phyloP scores from a whole-genome alignment of 257 asterid genomes.

The Dorcoceras hygrometricum region DNA sequence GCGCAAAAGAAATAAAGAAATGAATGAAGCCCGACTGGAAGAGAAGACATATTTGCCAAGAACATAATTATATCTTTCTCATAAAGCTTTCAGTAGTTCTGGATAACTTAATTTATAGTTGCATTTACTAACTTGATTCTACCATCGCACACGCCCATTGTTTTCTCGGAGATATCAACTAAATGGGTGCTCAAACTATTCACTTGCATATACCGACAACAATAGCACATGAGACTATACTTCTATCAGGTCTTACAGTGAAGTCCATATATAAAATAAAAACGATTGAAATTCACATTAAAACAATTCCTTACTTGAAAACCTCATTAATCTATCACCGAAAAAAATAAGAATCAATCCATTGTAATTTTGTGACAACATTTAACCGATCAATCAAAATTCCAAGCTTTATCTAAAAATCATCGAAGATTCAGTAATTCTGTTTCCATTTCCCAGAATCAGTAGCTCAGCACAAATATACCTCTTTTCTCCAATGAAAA shows the following conservation, averaged over 20 bases:
- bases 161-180: not conserved
- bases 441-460: not conserved
- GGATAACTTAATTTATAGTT: not conserved
- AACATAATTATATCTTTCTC: not conserved
- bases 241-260: not conserved
- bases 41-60: not conserved
- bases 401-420: not conserved
- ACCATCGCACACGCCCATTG: not conserved
- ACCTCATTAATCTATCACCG: not conserved
- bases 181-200: not conserved
- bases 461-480: constrained; percentile 11
- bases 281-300: not conserved
- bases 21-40: not conserved
- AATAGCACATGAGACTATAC: not conserved
- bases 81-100: not conserved
- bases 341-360: not conserved
- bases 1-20: not conserved
- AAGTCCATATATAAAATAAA: not conserved
- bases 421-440: not conserved
- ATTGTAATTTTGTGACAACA: no score
- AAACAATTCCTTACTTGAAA: not conserved
- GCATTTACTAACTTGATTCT: not conserved
- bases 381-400: not conserved
- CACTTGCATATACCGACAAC: not conserved
- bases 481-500: constrained; percentile 74